Evolutionary conservation across 2,329 filamentous ascomycete species (phyloP).

Genomic region (Colletotrichum sp.): DNA sequence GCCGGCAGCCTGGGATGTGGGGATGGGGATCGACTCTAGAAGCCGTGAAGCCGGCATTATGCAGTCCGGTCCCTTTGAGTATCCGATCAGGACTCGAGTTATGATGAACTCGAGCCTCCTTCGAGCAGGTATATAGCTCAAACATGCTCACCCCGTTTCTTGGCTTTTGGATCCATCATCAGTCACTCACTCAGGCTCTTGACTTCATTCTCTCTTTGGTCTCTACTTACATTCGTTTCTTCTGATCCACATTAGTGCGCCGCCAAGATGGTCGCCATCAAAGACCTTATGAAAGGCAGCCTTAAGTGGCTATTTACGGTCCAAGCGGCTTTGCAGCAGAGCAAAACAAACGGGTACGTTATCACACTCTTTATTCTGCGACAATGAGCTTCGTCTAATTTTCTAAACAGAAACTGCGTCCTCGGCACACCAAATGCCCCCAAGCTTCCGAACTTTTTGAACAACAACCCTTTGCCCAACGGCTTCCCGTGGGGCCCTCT

Average conservation of each 20-base stretch:
- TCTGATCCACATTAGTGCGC: not conserved
- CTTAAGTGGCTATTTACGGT: slow-evolving; percentile 24
- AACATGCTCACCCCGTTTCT: not conserved
- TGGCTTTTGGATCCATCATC: not conserved
- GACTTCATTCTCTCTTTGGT: not conserved
- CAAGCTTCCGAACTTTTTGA: slow-evolving; percentile 46
- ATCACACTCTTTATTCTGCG: not conserved
- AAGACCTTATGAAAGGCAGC: slow-evolving; percentile 11
- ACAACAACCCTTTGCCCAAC: slow-evolving; percentile 52
- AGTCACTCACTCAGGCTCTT: not conserved
- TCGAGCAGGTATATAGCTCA: slow-evolving; percentile 6
- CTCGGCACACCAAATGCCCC: slow-evolving; percentile 44
- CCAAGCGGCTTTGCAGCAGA: slow-evolving; percentile 31
- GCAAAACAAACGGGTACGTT: slow-evolving; percentile 43
- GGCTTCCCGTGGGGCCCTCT: slow-evolving; percentile 58
- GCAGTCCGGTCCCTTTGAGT: not conserved
- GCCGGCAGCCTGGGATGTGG: not conserved
- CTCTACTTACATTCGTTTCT: not conserved
- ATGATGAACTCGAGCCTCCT: not conserved
- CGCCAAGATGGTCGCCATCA: slow-evolving; percentile 28
- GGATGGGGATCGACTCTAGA: not conserved
- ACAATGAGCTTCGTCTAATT: not conserved
- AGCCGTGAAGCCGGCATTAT: not conserved
- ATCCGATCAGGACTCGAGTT: not conserved
- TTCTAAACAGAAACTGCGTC: slow-evolving; percentile 37